phyloP scores from a whole-genome alignment of 805 yeast genomes.

The Candida morakotiae region DNA sequence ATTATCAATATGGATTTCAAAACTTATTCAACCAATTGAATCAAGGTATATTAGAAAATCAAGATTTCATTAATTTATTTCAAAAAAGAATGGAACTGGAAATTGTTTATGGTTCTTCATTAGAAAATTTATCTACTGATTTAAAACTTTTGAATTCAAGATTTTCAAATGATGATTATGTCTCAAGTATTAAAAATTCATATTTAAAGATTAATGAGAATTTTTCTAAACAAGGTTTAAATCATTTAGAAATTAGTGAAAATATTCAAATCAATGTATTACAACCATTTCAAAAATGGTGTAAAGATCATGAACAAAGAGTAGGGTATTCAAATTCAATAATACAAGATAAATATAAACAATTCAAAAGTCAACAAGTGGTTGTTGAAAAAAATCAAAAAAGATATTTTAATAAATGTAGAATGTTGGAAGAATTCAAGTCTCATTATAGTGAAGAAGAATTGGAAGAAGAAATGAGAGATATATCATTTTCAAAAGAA shows the following conservation, averaged over 20 bases:
- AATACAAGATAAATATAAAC: slow-evolving; percentile 47
- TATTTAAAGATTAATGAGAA: slow-evolving; percentile 53
- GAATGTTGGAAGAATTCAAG: slow-evolving; percentile 65
- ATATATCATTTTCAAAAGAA: slow-evolving; percentile 12
- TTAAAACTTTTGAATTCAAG: slow-evolving; percentile 40
- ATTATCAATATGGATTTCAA: slow-evolving; percentile 52
- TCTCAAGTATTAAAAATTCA: slow-evolving; percentile 61
- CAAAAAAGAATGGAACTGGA: slow-evolving; percentile 72
- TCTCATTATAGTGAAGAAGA: slow-evolving; percentile 45
- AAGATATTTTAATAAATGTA: slow-evolving; percentile 72
- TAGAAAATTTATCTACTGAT: slow-evolving; percentile 38
- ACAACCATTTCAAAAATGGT: slow-evolving; percentile 72
- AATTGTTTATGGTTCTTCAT: slow-evolving; percentile 54
- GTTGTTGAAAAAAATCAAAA: slow-evolving; percentile 57
- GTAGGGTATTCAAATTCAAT: slow-evolving; percentile 57
- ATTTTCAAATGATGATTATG: slow-evolving; percentile 48
- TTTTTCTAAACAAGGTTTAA: slow-evolving; percentile 54
- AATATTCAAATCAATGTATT: slow-evolving; percentile 58
- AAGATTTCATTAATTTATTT: slow-evolving; percentile 62
- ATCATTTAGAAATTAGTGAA: slow-evolving; percentile 58
- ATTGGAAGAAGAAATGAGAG: slow-evolving; percentile 25
- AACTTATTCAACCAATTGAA: slow-evolving; percentile 49
- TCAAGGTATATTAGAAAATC: slow-evolving; percentile 67
- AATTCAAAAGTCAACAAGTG: slow-evolving; percentile 44
- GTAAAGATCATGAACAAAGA: slow-evolving; percentile 65